Evolutionary conservation across 495 filamentous ascomycete genomes (phyloP), one percentile per base, ranked within the genome.

Genomic region (Aspergillus steynii): DNA sequence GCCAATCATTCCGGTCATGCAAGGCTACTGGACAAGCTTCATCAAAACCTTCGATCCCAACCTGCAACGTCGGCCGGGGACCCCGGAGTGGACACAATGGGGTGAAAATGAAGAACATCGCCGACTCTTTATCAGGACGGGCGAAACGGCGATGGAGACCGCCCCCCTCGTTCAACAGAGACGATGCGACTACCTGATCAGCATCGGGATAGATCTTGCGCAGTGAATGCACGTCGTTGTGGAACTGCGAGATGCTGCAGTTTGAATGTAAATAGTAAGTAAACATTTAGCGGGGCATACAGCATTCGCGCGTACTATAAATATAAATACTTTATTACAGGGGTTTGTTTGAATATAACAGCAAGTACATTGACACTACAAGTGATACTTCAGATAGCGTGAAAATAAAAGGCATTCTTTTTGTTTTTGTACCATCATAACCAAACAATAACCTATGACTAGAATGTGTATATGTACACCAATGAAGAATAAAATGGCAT

Each of bases 11-110:
- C 79, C 83, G 0, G 72, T 86, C 2, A 82, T 90, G 63, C 86
- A 89, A 62, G 80, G 77, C 0, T 90, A 90, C 67, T 90, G 85
- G 87, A 80, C 83, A 1, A 88, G 85, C 62, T 92, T 90, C 68
- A 85, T 90, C 59, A 72, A 80, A 54, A 77, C 77, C 1, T 82
- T 85, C 59, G 76, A 92, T 71, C 89, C 89, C 27, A 90, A 92
- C 66, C 82, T 61, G 26, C 66, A 75, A 56, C 77, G 80, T 42
- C 55, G 71, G 27, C 25, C 64, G 6, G 77, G 69, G 1, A 74
- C 74, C 56, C 83, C 83, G 4, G 67, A 68, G 53, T 88, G 85
- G 86, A 55, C 73, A 53, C 66, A 68, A 29, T 85, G 81, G 81
- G 70, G 65, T 0, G 58, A 55, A 28, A 52, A 64, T 45, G 62